These are phyloP conservation scores for Emydomyces testavorans DNA, from an alignment of 2,329 filamentous ascomycete species.

Conservation along the genomic window DNA sequence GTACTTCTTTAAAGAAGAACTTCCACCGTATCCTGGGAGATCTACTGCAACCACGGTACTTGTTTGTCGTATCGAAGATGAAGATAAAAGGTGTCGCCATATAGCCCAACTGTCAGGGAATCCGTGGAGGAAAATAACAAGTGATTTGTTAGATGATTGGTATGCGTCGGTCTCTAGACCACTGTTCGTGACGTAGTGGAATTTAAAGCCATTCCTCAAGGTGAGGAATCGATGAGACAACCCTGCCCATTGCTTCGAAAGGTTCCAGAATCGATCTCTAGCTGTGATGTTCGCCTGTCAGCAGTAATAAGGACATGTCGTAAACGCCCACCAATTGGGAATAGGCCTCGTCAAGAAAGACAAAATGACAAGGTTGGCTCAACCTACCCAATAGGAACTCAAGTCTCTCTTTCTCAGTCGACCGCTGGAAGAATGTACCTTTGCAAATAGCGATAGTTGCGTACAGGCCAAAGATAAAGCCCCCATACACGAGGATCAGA, in stretches of 20 bases:
- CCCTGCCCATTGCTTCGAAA: slow-evolving; percentile 37
- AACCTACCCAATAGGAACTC: slow-evolving; percentile 33
- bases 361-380: too few species aligned
- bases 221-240: slow-evolving; percentile 43
- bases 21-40: slow-evolving; percentile 49
- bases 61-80: slow-evolving; percentile 27
- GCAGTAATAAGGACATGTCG: not conserved
- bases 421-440: slow-evolving; percentile 30
- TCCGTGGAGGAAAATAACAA: slow-evolving; percentile 48
- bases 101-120: slow-evolving; percentile 49
- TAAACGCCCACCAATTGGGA: not conserved
- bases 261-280: slow-evolving; percentile 44
- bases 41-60: slow-evolving; percentile 45
- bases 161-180: slow-evolving; percentile 17
- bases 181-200: slow-evolving; percentile 45
- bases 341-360: not conserved
- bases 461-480: slow-evolving; percentile 29
- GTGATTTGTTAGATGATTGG: slow-evolving; percentile 21
- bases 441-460: slow-evolving; percentile 22
- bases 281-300: slow-evolving; percentile 27
- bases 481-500: slow-evolving; percentile 25
- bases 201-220: slow-evolving; percentile 39
- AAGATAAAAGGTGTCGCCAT: slow-evolving; percentile 41
- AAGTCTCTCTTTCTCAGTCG: slow-evolving; percentile 31
- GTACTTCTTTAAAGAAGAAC: slow-evolving; percentile 42